Evolutionary conservation across 805 yeast genomes (phyloP), one percentile per base, ranked within the genome.

Genomic region (Yamadazyma philogaea): DNA sequence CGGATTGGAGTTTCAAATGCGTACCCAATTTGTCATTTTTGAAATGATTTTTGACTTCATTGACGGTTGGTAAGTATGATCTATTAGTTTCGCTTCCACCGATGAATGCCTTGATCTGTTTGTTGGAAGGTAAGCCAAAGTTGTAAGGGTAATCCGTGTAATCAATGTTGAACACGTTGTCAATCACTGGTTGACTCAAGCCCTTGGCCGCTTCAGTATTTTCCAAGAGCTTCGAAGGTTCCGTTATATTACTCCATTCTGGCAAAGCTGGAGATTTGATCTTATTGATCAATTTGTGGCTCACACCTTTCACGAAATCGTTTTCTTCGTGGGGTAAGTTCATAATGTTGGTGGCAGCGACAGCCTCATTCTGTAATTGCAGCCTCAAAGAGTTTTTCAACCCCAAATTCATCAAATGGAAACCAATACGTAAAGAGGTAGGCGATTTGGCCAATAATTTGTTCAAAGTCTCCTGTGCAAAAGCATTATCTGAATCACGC

Each of bases 61-160:
- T 62, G 46, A 77, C 81, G 2, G 91, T 81, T 14, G 82, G 84
- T 58, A 84, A 80, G 59, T 75, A 81, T 32, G 82, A 74, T 55
- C 86, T 74, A 48, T 75, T 72, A n/a, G 79, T 64, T 59, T 80
- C 87, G 43, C 74, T 73, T 15, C 95, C 95, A 22, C 79, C 78
- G 42, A 90, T 78, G 61, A 76, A 87, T 39, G 70, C 68, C 54
- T 75, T 76, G 44, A 91, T 72, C 46, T 80, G 84, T 28, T 59
- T 48, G 62, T 85, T 87, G 10, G 78, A 70, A 39, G 98, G 98
- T 51, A 93, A 72, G 22, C 95, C 96, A 74, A 79, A 84, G 55
- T 77, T 66, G 66, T 70, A 78, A 28, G 89, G 88, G 50, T 78
- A 78, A 16, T 59, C 49, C 31, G 57, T 58, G 59, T 57, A 70